Conservation (phyloP, 768 basidiomycete species). For the Boletus fagicola region DNA sequence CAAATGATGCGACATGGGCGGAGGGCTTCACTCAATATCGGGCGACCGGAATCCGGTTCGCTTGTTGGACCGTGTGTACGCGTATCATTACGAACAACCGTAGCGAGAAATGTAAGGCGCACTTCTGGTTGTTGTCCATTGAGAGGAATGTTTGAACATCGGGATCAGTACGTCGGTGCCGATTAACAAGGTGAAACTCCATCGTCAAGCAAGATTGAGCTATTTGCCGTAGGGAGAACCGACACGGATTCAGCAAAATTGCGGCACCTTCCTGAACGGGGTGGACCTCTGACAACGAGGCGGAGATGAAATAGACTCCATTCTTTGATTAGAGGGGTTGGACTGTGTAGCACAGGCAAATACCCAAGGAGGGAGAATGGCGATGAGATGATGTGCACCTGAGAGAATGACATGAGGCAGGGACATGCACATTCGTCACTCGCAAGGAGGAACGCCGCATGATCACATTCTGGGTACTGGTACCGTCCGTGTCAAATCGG, state of each 20-base stretch:
- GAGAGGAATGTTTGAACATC: background rate
- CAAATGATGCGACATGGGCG: slow-evolving; percentile 29
- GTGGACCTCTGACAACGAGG: slow-evolving; percentile 12
- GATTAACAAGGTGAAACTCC: slow-evolving; percentile 1
- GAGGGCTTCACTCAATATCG: slow-evolving; percentile 17
- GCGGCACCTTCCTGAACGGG: slow-evolving; percentile 20
- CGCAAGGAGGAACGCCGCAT: slow-evolving; percentile 14
- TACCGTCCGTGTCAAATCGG: slow-evolving; percentile 15
- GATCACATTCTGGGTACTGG: slow-evolving; percentile 12
- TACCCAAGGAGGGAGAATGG: slow-evolving; percentile 17
- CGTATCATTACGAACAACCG: background rate
- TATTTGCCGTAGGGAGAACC: slow-evolving; percentile 28
- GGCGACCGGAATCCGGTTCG: slow-evolving; percentile 12
- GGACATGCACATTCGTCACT: background rate
- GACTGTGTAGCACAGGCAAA: slow-evolving; percentile 8
- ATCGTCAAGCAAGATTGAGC: slow-evolving; percentile 9
- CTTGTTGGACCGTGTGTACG: background rate
- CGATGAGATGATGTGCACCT: slow-evolving; percentile 19
- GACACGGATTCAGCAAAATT: slow-evolving; percentile 17
- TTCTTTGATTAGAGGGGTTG: slow-evolving; percentile 16
- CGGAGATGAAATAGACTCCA: slow-evolving; percentile 34
- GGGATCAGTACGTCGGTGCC: slow-evolving; percentile 26
- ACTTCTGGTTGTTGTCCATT: background rate
- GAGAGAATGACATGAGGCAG: slow-evolving; percentile 21
- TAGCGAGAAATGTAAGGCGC: background rate